phyloP scores from a whole-genome alignment of 768 basidiomycete species.

The Dentipellis sp. region DNA sequence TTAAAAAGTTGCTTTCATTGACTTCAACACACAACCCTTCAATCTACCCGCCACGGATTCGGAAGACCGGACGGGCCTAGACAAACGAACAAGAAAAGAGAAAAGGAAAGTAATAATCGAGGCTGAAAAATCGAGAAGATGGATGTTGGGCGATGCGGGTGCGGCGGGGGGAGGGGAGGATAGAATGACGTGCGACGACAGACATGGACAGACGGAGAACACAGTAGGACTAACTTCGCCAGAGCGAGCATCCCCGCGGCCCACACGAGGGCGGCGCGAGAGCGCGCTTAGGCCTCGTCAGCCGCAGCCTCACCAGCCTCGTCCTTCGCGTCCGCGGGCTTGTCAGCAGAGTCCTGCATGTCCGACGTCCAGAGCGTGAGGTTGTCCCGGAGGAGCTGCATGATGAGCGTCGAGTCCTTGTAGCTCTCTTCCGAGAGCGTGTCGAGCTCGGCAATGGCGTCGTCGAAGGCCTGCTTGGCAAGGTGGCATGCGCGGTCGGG shows the following conservation, averaged over 20 bases:
- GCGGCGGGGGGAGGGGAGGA: conserved; percentile 5
- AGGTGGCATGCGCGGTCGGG: conserved; percentile 98
- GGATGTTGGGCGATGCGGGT: background rate
- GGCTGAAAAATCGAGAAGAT: background rate
- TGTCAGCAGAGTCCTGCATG: conserved; percentile 86
- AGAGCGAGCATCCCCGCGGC: background rate
- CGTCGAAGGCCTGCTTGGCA: conserved; percentile 98
- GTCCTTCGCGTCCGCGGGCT: conserved; percentile 57
- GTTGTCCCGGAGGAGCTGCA: conserved; percentile 96
- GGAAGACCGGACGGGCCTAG: background rate
- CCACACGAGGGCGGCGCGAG: conserved; percentile 4
- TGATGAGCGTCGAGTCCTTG: conserved; percentile 97
- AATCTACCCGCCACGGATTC: background rate
- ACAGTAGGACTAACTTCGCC: background rate
- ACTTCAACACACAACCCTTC: background rate
- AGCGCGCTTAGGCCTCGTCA: conserved; percentile 45
- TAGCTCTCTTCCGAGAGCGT: conserved; percentile 98
- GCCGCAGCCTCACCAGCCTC: conserved; percentile 51
- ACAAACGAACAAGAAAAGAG: background rate
- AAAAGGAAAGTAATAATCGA: conserved; percentile 2
- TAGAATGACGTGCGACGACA: conserved; percentile 6
- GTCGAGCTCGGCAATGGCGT: conserved; percentile 98
- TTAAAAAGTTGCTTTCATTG: background rate
- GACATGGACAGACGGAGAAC: background rate
- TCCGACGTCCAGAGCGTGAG: conserved; percentile 97